A percentile compares a stretch with the other conserved stretches of the same genome.
Conservation (phyloP, 164 flowering plant genomes). For the Hamamelis virginiana region DNA sequence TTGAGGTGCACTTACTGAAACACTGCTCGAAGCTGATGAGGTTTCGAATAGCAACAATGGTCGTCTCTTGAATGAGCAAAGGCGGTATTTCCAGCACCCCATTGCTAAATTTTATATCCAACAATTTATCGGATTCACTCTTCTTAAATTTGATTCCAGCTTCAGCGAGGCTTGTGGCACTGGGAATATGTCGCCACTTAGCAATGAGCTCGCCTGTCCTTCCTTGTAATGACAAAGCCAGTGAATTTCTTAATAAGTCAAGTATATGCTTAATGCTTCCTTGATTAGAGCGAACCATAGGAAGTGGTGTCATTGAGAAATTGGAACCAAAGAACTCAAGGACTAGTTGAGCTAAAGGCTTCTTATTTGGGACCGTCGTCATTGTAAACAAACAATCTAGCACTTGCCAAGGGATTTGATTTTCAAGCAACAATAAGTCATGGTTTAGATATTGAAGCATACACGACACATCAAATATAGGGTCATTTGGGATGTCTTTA, state of each 20-base stretch:
- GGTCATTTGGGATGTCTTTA: conserved; percentile 10
- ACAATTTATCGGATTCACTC: background rate
- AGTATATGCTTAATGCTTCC: conserved; percentile 15
- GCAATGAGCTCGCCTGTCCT: background rate
- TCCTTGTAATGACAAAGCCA: background rate
- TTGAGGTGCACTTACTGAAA: background rate
- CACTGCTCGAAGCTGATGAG: conserved; percentile 27
- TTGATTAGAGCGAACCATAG: background rate
- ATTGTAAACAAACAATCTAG: conserved; percentile 6
- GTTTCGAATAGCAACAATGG: conserved; percentile 12
- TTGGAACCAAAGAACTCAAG: background rate
- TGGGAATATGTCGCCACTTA: background rate
- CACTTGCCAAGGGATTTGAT: conserved; percentile 32
- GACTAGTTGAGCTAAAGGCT: conserved; percentile 3
- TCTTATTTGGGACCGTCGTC: background rate
- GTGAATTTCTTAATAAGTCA: conserved; percentile 4
- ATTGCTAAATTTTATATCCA: conserved; percentile 14
- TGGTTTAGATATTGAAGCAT: conserved; percentile 5
- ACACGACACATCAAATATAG: conserved; percentile 4
- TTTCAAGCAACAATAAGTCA: conserved; percentile 33
- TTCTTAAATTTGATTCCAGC: conserved; percentile 20
- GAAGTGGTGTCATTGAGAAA: conserved; percentile 3
- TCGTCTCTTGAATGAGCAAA: conserved; percentile 4
- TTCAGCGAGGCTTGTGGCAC: conserved; percentile 7
- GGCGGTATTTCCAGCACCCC: conserved; percentile 28